A percentile compares a stretch with the other conserved stretches of the same genome.
Evolutionary conservation across 116 monocot genomes (phyloP).

Genomic region (Papilionanthe hybrid): DNA sequence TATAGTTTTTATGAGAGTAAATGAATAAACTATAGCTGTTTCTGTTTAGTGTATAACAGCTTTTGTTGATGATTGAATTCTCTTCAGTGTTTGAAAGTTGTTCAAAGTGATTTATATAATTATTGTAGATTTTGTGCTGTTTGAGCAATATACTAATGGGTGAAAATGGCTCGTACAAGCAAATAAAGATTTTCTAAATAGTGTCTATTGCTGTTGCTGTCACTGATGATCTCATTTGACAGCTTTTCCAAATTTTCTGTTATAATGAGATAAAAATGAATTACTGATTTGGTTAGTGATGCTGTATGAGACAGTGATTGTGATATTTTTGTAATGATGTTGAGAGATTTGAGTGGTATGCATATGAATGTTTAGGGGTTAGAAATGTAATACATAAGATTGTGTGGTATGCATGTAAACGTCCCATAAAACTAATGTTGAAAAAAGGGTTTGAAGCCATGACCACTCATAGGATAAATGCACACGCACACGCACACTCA

Average conservation of each 20-base stretch:
- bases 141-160: background rate
- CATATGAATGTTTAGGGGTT: too few relatives aligned
- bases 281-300: background rate
- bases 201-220: background rate
- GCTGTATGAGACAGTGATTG: background rate
- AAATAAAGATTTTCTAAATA: background rate
- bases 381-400: too few relatives aligned
- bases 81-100: background rate
- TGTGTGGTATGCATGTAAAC: too few relatives aligned
- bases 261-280: background rate
- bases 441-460: too few relatives aligned
- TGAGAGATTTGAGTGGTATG: too few relatives aligned
- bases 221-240: background rate
- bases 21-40: too few relatives aligned
- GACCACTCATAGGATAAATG: too few relatives aligned
- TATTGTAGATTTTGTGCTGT: background rate
- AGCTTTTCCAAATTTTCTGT: background rate
- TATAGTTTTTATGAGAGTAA: too few relatives aligned
- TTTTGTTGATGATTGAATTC: background rate
- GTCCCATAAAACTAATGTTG: too few relatives aligned
- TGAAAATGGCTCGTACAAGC: background rate
- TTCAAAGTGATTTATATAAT: background rate
- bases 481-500: too few relatives aligned
- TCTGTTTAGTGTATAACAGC: too few relatives aligned
- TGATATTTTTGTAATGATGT: too few relatives aligned